phyloP scores from a whole-genome alignment of 2,329 filamentous ascomycete genomes.

The Colletotrichum sp. region DNA sequence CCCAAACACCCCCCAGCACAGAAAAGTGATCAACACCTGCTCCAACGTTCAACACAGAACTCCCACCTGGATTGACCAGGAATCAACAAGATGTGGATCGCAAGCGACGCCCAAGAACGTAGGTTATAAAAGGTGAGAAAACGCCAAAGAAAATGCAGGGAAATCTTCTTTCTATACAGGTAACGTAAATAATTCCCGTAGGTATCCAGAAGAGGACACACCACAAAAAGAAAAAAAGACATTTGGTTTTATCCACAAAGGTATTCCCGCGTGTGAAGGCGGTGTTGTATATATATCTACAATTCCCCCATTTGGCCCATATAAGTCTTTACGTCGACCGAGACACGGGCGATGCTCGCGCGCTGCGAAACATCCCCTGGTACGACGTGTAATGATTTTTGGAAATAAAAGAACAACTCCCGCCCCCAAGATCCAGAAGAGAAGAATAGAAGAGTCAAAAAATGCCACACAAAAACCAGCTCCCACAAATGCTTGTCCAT shows the following conservation, averaged over 20 bases:
- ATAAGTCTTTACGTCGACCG: not conserved
- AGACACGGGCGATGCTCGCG: not conserved
- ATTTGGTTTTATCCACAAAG: not conserved
- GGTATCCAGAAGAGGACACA: not conserved
- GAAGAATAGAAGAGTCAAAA: not conserved
- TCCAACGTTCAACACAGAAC: not conserved
- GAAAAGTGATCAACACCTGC: constrained; percentile 15
- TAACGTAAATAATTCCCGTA: not conserved
- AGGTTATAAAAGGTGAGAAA: not conserved
- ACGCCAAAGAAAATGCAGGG: not conserved
- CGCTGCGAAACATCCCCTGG: constrained; percentile 11
- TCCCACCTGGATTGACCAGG: not conserved
- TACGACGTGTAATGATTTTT: not conserved
- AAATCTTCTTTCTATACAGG: not conserved
- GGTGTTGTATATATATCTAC: not conserved
- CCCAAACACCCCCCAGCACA: not conserved
- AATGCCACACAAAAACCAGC: constrained; percentile 14
- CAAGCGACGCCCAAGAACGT: constrained; percentile 5
- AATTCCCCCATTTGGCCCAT: not conserved
- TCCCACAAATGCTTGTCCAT: constrained; percentile 11
- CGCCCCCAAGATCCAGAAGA: not conserved
- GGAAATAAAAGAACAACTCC: not conserved
- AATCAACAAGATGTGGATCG: not conserved
- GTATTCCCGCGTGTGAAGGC: not conserved
- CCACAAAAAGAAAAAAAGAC: not conserved